Conservation (phyloP, 495 filamentous ascomycete species). For the Letharia lupina region DNA sequence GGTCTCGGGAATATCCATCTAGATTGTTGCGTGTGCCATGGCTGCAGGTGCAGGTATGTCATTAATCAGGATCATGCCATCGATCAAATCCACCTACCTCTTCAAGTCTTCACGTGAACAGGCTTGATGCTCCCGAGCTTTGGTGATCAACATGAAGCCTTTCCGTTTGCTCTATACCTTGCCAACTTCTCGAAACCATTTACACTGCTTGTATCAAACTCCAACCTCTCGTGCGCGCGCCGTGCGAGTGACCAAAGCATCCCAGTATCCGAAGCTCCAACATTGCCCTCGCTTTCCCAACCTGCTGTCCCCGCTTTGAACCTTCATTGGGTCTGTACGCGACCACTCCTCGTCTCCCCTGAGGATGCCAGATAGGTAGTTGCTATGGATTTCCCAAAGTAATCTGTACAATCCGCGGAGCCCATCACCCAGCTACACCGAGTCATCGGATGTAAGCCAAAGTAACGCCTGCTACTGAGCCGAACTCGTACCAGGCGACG, state of each 20-base stretch:
- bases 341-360: background rate
- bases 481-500: too few relatives aligned
- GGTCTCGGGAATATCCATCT: background rate
- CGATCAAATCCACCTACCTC: background rate
- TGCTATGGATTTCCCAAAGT: too few relatives aligned
- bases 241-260: background rate
- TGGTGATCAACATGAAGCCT: background rate
- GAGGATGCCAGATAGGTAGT: background rate
- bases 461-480: too few relatives aligned
- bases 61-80: background rate
- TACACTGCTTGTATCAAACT: background rate
- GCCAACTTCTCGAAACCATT: background rate
- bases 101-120: background rate
- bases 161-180: background rate
- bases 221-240: background rate
- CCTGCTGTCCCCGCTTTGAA: background rate
- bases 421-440: too few relatives aligned
- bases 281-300: background rate
- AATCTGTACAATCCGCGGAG: too few relatives aligned
- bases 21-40: background rate
- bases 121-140: background rate
- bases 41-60: constrained; percentile 1
- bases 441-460: too few relatives aligned
- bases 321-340: background rate
- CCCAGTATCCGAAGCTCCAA: background rate